Base-by-base conservation (phyloP, 140 eudicot species). In the Bidens hawaiensis region DNA sequence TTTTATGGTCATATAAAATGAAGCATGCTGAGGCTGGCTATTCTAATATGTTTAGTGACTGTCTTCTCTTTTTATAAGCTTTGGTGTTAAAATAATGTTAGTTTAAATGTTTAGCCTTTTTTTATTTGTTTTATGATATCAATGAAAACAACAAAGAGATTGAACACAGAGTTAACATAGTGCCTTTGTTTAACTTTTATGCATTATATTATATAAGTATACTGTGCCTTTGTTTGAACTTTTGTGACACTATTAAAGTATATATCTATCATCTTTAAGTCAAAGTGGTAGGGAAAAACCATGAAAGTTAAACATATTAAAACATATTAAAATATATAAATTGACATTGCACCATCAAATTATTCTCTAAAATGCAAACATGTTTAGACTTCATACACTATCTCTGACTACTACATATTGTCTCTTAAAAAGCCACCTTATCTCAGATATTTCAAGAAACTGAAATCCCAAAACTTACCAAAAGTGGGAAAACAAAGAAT, bases 1-100 rank as follows among this genome's bases (percentile, higher is more conserved):
- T 31, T 70, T 54, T 40, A 25, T 72, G 79, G 69, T 76, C 61
- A 52, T 71, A 73, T 60, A 75, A 64, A 70, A 65, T 30, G 72
- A 67, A 60, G 68, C 67, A 60, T 71, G 68, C 64, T 61, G 57
- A 65, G 74, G 59, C 40, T 17, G 52, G 78, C 27, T 58, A 33
- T 57, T 64, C 31, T 13, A 25, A 66, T 62, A 33, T 63, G 58
- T 55, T 79, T 48, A 70, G 72, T 56, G 63, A 23, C 70, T 52
- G 46, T 22, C 51, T 60, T 42, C 27, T 49, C 36, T 22, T 38
- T 41, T 67, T 62, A 57, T 69, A 57, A 78, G 49, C 16, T 61
- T 70, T 64, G 55, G 18, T 71, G 62, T 70, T 28, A 57, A n/a
- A 79, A 76, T 75, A 76, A 75, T 75, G 68, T 55, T 36, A 60